Evolutionary conservation across 2,329 filamentous ascomycete species (phyloP).

Genomic region (Neocatenulostroma microsporum): DNA sequence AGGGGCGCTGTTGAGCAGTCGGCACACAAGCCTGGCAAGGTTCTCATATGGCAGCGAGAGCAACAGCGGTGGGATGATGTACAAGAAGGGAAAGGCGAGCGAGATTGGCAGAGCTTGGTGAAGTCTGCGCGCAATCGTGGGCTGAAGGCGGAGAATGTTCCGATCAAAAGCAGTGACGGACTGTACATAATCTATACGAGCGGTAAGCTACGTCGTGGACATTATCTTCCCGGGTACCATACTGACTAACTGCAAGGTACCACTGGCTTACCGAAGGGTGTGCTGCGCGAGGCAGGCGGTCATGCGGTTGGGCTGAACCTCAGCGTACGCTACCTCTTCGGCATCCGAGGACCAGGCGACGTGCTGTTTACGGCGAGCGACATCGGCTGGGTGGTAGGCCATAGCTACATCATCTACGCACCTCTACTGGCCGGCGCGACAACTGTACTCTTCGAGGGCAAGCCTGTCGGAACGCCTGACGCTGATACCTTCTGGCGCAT

Average conservation of each 20-base stretch:
- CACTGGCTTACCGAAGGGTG: constrained; percentile 75
- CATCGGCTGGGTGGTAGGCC: constrained; percentile 86
- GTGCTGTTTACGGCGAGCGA: constrained; percentile 75
- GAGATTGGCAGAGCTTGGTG: constrained; percentile 71
- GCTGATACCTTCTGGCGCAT: constrained; percentile 84
- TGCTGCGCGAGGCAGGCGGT: constrained; percentile 72
- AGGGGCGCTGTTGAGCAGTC: constrained; percentile 63
- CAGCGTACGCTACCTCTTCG: constrained; percentile 75
- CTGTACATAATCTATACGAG: constrained; percentile 84
- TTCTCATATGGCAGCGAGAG: constrained; percentile 77
- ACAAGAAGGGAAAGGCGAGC: constrained; percentile 58
- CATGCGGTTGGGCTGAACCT: constrained; percentile 80
- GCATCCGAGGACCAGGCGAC: constrained; percentile 73
- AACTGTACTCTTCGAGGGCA: constrained; percentile 88
- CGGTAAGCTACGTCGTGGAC: neutral
- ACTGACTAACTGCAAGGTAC: constrained; percentile 39
- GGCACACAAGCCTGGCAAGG: constrained; percentile 61
- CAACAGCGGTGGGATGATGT: constrained; percentile 65
- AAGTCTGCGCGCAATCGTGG: constrained; percentile 61
- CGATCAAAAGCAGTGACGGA: constrained; percentile 67
- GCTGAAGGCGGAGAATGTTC: constrained; percentile 64
- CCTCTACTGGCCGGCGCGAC: constrained; percentile 78
- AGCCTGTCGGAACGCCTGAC: constrained; percentile 81
- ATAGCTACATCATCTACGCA: constrained; percentile 82
- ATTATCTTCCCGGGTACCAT: neutral